phyloP scores from a whole-genome alignment of 2,329 filamentous ascomycete species.

The Trichoderma sp. region DNA sequence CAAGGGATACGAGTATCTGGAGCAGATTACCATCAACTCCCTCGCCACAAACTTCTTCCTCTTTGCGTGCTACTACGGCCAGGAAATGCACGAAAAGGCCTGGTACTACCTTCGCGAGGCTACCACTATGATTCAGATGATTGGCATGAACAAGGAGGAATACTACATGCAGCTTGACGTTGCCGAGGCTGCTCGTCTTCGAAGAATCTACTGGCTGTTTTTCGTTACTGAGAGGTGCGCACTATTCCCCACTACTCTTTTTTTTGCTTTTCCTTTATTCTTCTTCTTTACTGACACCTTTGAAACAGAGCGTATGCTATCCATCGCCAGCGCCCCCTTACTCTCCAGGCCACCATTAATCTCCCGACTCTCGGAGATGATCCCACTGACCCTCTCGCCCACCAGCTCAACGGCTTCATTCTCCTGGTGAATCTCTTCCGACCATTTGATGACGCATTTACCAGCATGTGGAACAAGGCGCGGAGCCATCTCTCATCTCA shows the following conservation, averaged over 20 bases:
- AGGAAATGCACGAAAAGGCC: constrained; percentile 70
- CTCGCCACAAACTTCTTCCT: constrained; percentile 76
- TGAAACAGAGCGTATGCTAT: constrained; percentile 61
- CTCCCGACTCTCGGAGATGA: constrained; percentile 62
- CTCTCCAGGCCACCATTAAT: constrained; percentile 65
- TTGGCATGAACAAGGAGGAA: constrained; percentile 60
- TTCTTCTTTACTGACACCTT: not conserved
- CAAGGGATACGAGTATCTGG: constrained; percentile 59
- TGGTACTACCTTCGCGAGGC: constrained; percentile 80
- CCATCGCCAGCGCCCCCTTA: constrained; percentile 65
- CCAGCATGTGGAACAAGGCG: constrained; percentile 65
- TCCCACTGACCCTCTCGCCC: constrained; percentile 51
- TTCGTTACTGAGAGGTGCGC: constrained; percentile 66
- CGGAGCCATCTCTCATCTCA: constrained; percentile 53
- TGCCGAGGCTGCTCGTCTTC: constrained; percentile 59
- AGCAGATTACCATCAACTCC: constrained; percentile 53
- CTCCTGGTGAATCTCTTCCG: constrained; percentile 61
- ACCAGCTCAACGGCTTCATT: constrained; percentile 55
- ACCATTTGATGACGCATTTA: constrained; percentile 63
- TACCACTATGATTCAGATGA: constrained; percentile 63
- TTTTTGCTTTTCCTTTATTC: not conserved
- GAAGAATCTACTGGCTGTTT: constrained; percentile 70
- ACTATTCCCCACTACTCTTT: not conserved
- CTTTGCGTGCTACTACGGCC: constrained; percentile 67
- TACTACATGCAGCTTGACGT: constrained; percentile 57